These are phyloP conservation scores for Erigeron canadensis DNA, from an alignment of 129 eudicot species.

Conservation along the genomic window DNA sequence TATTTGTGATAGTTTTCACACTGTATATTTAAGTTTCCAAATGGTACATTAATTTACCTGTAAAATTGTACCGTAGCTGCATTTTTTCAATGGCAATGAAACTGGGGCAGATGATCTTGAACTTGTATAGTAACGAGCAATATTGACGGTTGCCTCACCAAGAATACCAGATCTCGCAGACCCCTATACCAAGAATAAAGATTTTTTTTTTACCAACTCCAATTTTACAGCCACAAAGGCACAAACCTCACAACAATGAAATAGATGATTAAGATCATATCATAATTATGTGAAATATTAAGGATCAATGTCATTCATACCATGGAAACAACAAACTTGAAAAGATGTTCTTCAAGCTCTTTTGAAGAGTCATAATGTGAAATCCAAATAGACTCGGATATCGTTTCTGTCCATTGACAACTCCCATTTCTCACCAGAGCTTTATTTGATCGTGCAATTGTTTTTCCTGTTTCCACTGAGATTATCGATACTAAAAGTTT, in stretches of 20 bases:
- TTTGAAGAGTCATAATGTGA: conserved; percentile 57
- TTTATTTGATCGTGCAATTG: conserved; percentile 68
- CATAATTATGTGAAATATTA: neutral
- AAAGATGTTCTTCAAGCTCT: conserved; percentile 62
- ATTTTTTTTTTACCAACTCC: neutral
- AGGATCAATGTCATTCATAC: conserved; percentile 41
- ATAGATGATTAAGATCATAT: neutral
- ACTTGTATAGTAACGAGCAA: conserved; percentile 53
- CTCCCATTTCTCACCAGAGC: conserved; percentile 67
- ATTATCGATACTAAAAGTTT: conserved; percentile 75
- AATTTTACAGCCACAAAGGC: neutral
- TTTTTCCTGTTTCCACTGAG: conserved; percentile 82
- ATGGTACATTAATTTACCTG: conserved; percentile 43
- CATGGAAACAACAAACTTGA: conserved; percentile 75
- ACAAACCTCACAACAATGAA: neutral
- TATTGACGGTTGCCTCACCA: conserved; percentile 76
- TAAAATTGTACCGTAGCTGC: conserved; percentile 74
- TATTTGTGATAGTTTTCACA: neutral
- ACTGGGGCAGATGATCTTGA: conserved; percentile 58
- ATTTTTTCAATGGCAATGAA: conserved; percentile 75
- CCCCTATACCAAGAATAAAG: conserved; percentile 47
- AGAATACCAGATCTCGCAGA: conserved; percentile 88
- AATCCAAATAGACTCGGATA: conserved; percentile 71
- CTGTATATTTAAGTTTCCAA: neutral
- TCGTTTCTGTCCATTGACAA: conserved; percentile 78